phyloP scores from a whole-genome alignment of 2,329 filamentous ascomycete genomes.

The Aspergillus ochraceus region DNA sequence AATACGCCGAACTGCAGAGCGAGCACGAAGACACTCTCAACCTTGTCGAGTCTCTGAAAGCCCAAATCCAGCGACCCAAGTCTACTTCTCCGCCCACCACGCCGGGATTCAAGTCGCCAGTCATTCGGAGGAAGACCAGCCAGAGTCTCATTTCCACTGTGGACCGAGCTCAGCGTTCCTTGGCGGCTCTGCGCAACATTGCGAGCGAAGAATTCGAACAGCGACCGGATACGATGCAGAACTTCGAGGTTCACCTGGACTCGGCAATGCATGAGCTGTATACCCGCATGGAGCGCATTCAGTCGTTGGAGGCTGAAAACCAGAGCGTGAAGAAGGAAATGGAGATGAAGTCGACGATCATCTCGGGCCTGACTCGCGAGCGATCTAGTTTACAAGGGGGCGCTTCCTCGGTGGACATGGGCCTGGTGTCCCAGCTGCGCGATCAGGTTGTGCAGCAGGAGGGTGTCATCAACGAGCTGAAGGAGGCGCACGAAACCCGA shows the following conservation, averaged over 20 bases:
- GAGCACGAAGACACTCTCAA: slow-evolving; percentile 80
- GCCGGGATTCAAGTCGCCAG: slow-evolving; percentile 53
- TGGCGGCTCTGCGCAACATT: slow-evolving; percentile 85
- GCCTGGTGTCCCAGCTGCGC: slow-evolving; percentile 80
- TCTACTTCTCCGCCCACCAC: slow-evolving; percentile 57
- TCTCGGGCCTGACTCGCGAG: slow-evolving; percentile 89
- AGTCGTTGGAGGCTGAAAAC: slow-evolving; percentile 84
- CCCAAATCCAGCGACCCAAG: slow-evolving; percentile 77
- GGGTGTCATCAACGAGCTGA: slow-evolving; percentile 71
- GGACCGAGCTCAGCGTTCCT: slow-evolving; percentile 87
- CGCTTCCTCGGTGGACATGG: slow-evolving; percentile 82
- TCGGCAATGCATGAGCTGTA: slow-evolving; percentile 91
- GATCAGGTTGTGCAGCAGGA: slow-evolving; percentile 88
- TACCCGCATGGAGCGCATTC: slow-evolving; percentile 80
- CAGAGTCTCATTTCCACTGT: slow-evolving; percentile 77
- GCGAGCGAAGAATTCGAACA: slow-evolving; percentile 81
- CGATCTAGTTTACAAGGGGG: slow-evolving; percentile 77
- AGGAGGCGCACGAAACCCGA: slow-evolving; percentile 68
- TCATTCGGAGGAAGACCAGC: slow-evolving; percentile 90
- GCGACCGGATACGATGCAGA: slow-evolving; percentile 81
- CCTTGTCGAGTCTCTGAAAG: slow-evolving; percentile 87
- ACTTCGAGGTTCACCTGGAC: slow-evolving; percentile 88
- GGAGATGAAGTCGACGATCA: slow-evolving; percentile 94
- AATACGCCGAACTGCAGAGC: slow-evolving; percentile 79
- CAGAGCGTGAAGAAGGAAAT: slow-evolving; percentile 87